These are phyloP conservation scores for Saitozyma podzolica DNA, from an alignment of 768 basidiomycete genomes.

Conservation along the genomic window DNA sequence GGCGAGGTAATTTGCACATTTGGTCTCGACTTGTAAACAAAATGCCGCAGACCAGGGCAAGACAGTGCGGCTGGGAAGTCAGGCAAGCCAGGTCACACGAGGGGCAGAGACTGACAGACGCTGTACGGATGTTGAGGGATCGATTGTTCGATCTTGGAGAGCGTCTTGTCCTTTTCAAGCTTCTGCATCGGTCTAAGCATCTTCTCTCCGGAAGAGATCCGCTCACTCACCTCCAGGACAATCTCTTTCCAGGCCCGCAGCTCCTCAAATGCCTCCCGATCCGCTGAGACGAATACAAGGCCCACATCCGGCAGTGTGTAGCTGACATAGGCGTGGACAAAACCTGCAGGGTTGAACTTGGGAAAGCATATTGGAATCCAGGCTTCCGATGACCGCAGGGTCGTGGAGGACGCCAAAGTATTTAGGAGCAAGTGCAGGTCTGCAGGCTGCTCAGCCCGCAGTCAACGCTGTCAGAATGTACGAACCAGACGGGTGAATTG, in stretches of 20 bases:
- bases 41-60: conserved; percentile 90
- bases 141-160: conserved; percentile 54
- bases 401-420: conserved; percentile 80
- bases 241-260: conserved; percentile 73
- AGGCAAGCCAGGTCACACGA: background rate
- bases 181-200: conserved; percentile 56
- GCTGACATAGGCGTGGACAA: conserved; percentile 83
- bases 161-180: conserved; percentile 63
- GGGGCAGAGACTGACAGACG: conserved; percentile 23
- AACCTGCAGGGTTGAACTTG: conserved; percentile 83
- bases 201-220: background rate
- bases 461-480: background rate
- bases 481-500: conserved; percentile 86
- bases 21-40: conserved; percentile 85
- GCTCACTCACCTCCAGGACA: conserved; percentile 60
- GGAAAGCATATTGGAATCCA: conserved; percentile 97
- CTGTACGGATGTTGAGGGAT: conserved; percentile 56
- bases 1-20: conserved; percentile 89
- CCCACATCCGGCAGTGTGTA: conserved; percentile 57
- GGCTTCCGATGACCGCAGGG: conserved; percentile 70
- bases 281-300: conserved; percentile 76
- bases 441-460: conserved; percentile 32
- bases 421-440: conserved; percentile 93
- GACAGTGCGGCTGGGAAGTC: conserved; percentile 64
- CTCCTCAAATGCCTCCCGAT: conserved; percentile 76